phyloP scores from a whole-genome alignment of 805 yeast species.

The Yarrowia alimentaria region DNA sequence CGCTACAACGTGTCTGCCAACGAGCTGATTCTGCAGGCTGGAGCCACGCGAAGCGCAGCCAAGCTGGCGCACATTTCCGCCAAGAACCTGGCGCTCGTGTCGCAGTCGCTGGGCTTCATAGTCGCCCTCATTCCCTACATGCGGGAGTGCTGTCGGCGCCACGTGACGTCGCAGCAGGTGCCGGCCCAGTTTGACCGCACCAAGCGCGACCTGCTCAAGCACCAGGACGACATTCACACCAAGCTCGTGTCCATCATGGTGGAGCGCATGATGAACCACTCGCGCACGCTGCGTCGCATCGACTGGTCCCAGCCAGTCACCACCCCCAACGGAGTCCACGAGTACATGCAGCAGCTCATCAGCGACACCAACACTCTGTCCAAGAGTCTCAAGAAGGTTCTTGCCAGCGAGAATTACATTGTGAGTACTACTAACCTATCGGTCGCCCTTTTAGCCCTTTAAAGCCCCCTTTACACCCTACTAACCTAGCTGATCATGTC shows the following conservation, averaged over 20 bases:
- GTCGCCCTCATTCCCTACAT: slow-evolving; percentile 43
- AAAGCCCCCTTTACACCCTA: no score
- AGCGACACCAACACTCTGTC: slow-evolving; percentile 66
- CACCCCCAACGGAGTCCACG: slow-evolving; percentile 51
- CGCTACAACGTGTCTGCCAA: slow-evolving; percentile 54
- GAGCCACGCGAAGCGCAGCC: slow-evolving; percentile 65
- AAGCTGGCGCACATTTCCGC: slow-evolving; percentile 73
- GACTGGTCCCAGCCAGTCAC: slow-evolving; percentile 52
- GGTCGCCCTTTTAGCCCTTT: no score
- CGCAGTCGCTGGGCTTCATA: slow-evolving; percentile 59
- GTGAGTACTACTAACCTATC: slow-evolving; percentile 17
- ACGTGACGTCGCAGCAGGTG: slow-evolving; percentile 37
- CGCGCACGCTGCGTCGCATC: slow-evolving; percentile 36
- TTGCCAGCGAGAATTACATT: slow-evolving; percentile 50
- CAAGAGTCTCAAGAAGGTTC: slow-evolving; percentile 56
- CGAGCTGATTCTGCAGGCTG: slow-evolving; percentile 67
- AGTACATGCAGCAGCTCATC: slow-evolving; percentile 63
- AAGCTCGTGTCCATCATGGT: slow-evolving; percentile 70
- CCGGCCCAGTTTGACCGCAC: slow-evolving; percentile 45
- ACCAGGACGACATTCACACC: slow-evolving; percentile 59
- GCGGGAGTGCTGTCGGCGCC: slow-evolving; percentile 39
- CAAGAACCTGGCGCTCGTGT: slow-evolving; percentile 64
- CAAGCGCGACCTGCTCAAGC: slow-evolving; percentile 51
- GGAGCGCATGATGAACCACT: slow-evolving; percentile 58
- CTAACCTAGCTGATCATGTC: slow-evolving; percentile 36